Percentiles rank a stretch among this genome's conserved stretches.
Evolutionary conservation across 805 yeast species (phyloP).

Genomic region (Myxozyma geophila): DNA sequence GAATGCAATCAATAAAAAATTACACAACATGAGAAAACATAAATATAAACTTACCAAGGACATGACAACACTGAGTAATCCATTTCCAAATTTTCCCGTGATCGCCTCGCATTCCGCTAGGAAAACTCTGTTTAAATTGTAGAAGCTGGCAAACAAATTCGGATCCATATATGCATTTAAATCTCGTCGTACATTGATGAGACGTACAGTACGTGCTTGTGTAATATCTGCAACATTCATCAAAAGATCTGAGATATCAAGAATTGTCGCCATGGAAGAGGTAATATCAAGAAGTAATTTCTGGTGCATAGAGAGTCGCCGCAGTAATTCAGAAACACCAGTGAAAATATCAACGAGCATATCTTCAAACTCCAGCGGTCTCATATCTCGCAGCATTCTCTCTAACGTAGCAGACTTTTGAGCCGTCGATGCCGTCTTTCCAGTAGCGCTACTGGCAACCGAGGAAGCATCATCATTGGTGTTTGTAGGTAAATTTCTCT

Average conservation of each 20-base stretch:
- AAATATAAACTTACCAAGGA: conserved; percentile 14
- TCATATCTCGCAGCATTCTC: conserved; percentile 61
- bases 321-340: conserved; percentile 68
- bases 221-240: conserved; percentile 64
- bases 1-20: background rate
- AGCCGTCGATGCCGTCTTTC: conserved; percentile 40
- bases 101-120: conserved; percentile 82
- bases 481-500: conserved; percentile 60
- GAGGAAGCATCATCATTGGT: conserved; percentile 47
- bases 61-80: conserved; percentile 64
- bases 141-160: conserved; percentile 68
- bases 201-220: conserved; percentile 76
- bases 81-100: conserved; percentile 66
- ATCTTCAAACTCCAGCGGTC: conserved; percentile 73
- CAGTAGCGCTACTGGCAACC: conserved; percentile 39
- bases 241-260: conserved; percentile 48
- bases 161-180: conserved; percentile 62
- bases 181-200: conserved; percentile 76
- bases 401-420: conserved; percentile 52
- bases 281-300: conserved; percentile 76
- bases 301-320: conserved; percentile 78
- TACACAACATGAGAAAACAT: background rate
- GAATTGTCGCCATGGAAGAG: conserved; percentile 48
- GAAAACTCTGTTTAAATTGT: conserved; percentile 68
- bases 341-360: conserved; percentile 68